phyloP scores from a whole-genome alignment of 106 monocot species.

The Cymbidium sinense region DNA sequence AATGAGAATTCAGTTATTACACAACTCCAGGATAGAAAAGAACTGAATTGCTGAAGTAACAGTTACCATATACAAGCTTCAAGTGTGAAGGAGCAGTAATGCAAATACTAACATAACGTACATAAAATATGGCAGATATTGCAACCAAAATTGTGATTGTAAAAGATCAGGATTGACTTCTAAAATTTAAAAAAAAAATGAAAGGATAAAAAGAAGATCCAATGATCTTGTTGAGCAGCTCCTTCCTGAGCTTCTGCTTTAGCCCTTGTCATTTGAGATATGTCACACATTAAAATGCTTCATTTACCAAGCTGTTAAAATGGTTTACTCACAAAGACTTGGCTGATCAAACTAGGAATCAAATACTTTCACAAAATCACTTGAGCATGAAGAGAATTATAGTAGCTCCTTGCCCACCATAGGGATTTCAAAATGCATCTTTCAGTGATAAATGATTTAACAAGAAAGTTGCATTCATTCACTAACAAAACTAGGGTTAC shows the following conservation, averaged over 20 bases:
- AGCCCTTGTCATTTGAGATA: not conserved
- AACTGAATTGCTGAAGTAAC: not conserved
- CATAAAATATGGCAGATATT: too few species aligned
- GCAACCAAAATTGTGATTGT: not conserved
- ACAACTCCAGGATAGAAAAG: not conserved
- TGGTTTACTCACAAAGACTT: not conserved
- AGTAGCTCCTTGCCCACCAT: not conserved
- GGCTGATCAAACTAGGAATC: not conserved
- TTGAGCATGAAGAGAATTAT: not conserved
- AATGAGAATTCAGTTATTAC: conserved; percentile 7
- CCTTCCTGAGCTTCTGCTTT: too few species aligned
- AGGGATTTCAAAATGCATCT: not conserved
- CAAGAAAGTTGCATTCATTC: not conserved
- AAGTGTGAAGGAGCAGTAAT: not conserved
- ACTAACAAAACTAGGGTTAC: not conserved
- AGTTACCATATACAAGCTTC: not conserved
- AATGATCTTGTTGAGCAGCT: not conserved
- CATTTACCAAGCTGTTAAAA: too few species aligned
- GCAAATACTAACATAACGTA: not conserved
- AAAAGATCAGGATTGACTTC: not conserved
- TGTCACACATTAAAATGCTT: too few species aligned
- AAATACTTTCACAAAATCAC: not conserved
- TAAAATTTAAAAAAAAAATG: not conserved
- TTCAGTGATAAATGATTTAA: not conserved
- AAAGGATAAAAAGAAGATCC: not conserved